phyloP scores from a whole-genome alignment of 495 filamentous ascomycete species.

The Cetradonia linearis region DNA sequence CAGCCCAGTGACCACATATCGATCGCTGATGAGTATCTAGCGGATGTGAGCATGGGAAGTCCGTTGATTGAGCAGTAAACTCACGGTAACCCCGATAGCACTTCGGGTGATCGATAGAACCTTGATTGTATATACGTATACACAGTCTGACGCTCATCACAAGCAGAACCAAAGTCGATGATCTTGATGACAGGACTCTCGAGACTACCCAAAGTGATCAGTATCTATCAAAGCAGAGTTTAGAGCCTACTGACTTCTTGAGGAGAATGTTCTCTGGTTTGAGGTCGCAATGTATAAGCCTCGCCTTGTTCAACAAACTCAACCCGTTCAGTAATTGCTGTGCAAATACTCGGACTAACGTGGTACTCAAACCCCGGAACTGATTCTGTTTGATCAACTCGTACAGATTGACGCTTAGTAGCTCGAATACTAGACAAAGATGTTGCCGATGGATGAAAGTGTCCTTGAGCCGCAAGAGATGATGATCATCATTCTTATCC shows the following conservation, averaged over 20 bases:
- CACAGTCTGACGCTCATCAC: slow-evolving; percentile 95
- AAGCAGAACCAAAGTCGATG: slow-evolving; percentile 98
- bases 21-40: slow-evolving; percentile 91
- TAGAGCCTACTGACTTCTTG: slow-evolving; percentile 56
- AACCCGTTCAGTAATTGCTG: slow-evolving; percentile 92
- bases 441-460: slow-evolving; percentile 98
- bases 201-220: slow-evolving; percentile 41
- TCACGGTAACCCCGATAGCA: slow-evolving; percentile 79
- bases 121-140: slow-evolving; percentile 99
- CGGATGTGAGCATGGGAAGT: slow-evolving; percentile 19
- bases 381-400: slow-evolving; percentile 99
- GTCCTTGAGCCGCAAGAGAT: slow-evolving; percentile 89
- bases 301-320: slow-evolving; percentile 88
- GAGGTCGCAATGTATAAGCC: slow-evolving; percentile 95
- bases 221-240: slow-evolving; percentile 11
- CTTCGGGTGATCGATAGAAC: slow-evolving; percentile 96
- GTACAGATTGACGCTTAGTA: slow-evolving; percentile 96
- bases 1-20: slow-evolving; percentile 99
- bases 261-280: slow-evolving; percentile 98
- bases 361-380: slow-evolving; percentile 95
- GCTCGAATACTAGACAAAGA: slow-evolving; percentile 93
- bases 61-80: slow-evolving; percentile 23
- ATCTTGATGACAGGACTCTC: slow-evolving; percentile 99
- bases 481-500: slow-evolving; percentile 98
- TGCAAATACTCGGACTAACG: slow-evolving; percentile 93